phyloP scores from a whole-genome alignment of 106 monocot genomes.

The Dioscorea zingiberensis region DNA sequence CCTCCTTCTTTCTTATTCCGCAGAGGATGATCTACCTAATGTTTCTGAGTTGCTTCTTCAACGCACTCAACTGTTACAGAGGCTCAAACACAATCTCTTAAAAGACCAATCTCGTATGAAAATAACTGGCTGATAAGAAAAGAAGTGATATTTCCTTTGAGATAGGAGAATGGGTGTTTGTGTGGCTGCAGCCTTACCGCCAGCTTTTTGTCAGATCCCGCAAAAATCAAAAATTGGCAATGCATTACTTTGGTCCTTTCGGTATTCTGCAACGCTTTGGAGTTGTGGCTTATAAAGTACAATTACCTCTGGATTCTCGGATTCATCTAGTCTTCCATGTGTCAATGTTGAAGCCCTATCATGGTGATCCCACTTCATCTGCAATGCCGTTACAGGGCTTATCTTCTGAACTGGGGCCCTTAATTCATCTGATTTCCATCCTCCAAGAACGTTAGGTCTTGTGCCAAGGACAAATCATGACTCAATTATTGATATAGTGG shows the following conservation, averaged over 20 bases:
- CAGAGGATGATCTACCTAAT: not conserved
- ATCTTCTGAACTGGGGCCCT: too few relatives aligned
- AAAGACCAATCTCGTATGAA: not conserved
- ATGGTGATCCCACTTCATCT: too few relatives aligned
- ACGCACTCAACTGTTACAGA: not conserved
- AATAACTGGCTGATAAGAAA: not conserved
- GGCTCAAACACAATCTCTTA: not conserved
- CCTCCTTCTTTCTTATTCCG: not conserved
- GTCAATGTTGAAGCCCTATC: not conserved
- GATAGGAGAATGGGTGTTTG: not conserved
- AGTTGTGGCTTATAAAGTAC: not conserved
- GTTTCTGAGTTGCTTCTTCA: not conserved
- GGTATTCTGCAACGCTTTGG: not conserved
- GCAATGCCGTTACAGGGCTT: too few relatives aligned
- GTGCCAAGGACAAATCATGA: too few relatives aligned
- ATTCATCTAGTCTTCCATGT: constrained; percentile 11
- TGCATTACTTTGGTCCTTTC: not conserved
- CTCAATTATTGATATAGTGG: too few relatives aligned
- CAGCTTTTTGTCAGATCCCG: not conserved
- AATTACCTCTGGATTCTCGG: not conserved
- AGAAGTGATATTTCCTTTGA: not conserved
- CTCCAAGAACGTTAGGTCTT: too few relatives aligned
- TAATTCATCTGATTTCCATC: too few relatives aligned
- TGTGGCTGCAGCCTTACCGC: constrained; percentile 1
- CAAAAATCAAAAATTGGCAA: not conserved